A percentile compares a stretch with the other conserved stretches of the same genome.
phyloP scores from a whole-genome alignment of 192 early-diverging fungal genomes.

The Glomus cerebriforme region DNA sequence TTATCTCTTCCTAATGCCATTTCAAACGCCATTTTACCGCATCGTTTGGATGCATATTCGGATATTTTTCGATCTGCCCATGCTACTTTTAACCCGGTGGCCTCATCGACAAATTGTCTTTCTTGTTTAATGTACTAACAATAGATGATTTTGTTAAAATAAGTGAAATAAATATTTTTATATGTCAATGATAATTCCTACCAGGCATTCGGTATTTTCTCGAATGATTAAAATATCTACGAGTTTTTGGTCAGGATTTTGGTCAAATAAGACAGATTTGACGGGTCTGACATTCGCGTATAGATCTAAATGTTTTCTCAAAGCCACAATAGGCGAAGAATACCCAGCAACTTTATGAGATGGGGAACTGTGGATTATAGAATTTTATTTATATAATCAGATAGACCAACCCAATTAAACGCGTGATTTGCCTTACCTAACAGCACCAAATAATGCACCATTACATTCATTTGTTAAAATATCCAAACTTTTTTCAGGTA shows the following conservation, averaged over 20 bases:
- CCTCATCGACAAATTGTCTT: conserved; percentile 62
- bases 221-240: conserved; percentile 97
- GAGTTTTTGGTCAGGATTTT: conserved; percentile 56
- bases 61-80: conserved; percentile 91
- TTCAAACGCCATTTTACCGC: conserved; percentile 89
- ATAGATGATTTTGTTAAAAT: not conserved
- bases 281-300: conserved; percentile 98
- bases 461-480: conserved; percentile 81
- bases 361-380: conserved; percentile 72
- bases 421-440: conserved; percentile 56
- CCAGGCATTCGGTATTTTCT: conserved; percentile 98
- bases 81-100: conserved; percentile 67
- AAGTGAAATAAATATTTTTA: not conserved
- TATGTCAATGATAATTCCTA: conserved; percentile 39
- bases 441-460: conserved; percentile 95
- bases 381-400: not conserved
- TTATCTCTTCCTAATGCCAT: conserved; percentile 83
- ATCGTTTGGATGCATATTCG: conserved; percentile 83
- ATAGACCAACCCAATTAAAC: not conserved
- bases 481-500: conserved; percentile 85
- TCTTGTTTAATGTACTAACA: conserved; percentile 82
- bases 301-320: conserved; percentile 92
- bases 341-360: conserved; percentile 98
- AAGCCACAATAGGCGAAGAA: conserved; percentile 95
- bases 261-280: conserved; percentile 62